These are phyloP conservation scores for Setaria viridis DNA, from an alignment of 202 grass and related monocot species.

Conservation along the genomic window DNA sequence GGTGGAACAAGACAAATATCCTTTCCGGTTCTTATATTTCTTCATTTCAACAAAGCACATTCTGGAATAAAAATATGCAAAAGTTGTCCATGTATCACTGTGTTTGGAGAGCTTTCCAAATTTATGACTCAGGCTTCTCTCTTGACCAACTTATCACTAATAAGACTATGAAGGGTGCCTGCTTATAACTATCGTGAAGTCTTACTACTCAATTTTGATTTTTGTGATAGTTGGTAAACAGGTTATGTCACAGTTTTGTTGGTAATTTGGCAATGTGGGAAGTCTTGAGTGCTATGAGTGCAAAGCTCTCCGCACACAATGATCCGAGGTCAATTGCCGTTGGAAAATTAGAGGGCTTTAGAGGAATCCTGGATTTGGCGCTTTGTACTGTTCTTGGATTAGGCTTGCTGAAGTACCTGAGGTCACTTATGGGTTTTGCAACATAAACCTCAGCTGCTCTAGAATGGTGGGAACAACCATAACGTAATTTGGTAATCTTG, in stretches of 20 bases:
- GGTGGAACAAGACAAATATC: background rate
- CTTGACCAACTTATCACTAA: slow-evolving; percentile 8
- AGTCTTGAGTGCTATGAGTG: slow-evolving; percentile 7
- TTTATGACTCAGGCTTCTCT: too few relatives aligned
- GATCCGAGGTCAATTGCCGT: background rate
- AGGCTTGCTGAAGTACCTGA: background rate
- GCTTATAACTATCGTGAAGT: background rate
- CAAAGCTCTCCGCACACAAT: slow-evolving; percentile 22
- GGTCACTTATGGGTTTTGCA: background rate
- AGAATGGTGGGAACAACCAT: background rate
- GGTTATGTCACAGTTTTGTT: slow-evolving; percentile 6
- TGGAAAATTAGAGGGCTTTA: background rate
- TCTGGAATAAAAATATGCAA: background rate
- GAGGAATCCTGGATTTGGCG: background rate
- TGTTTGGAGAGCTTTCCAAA: too few relatives aligned
- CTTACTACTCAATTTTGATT: background rate
- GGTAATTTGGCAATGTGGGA: slow-evolving; percentile 4
- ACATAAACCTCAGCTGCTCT: background rate
- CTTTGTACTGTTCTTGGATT: slow-evolving; percentile 4
- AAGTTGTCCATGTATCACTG: too few relatives aligned
- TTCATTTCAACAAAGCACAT: background rate
- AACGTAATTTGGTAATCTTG: background rate
- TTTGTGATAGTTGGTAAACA: background rate
- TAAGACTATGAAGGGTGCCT: background rate
- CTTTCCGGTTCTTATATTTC: background rate